A percentile compares a stretch with the other conserved stretches of the same genome.
Evolutionary conservation across 176 grass and related monocot genomes (phyloP).

Genomic region (Aegilops speltoides): DNA sequence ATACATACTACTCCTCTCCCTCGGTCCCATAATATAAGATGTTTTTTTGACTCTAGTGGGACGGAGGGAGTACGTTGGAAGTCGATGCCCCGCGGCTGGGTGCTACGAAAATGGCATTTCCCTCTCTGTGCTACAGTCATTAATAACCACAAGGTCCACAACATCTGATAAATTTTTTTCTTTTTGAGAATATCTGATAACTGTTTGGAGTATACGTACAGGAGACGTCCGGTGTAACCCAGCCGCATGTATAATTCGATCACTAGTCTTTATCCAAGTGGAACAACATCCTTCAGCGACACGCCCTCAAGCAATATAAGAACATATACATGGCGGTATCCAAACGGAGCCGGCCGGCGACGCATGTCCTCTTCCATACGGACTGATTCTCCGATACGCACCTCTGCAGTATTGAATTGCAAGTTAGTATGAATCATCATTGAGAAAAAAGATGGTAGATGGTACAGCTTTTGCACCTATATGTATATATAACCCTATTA

Average conservation of each 20-base stretch:
- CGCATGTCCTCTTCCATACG: not conserved
- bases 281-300: not conserved
- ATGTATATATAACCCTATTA: not conserved
- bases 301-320: not conserved
- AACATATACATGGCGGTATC: not conserved
- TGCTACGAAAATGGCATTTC: no score
- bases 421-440: not conserved
- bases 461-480: not conserved
- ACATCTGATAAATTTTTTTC: no score
- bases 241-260: not conserved
- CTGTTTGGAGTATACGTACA: not conserved
- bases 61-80: no score
- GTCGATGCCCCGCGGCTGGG: no score
- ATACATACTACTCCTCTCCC: no score
- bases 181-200: no score
- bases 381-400: slow-evolving; percentile 26
- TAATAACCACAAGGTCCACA: no score
- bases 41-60: no score
- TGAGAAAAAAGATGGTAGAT: not conserved
- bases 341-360: slow-evolving; percentile 37
- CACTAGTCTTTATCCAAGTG: slow-evolving; percentile 32
- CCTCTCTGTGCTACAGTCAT: no score
- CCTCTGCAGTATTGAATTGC: not conserved
- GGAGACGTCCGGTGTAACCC: not conserved
- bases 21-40: no score